Conservation (phyloP, 73 alveolate species). For the Paramecium primaurelia region DNA sequence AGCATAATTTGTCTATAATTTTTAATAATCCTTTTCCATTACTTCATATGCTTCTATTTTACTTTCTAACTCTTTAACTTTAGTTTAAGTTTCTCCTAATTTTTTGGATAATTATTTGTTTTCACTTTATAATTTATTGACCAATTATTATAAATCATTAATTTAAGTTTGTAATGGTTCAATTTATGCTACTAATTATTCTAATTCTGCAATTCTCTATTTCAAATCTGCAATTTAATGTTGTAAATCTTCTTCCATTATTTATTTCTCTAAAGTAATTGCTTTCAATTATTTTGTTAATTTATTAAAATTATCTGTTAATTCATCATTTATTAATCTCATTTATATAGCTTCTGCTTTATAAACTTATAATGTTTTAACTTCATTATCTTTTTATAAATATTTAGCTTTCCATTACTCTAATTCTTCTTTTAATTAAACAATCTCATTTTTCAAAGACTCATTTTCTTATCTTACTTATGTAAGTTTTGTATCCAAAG, state of each 20-base stretch:
- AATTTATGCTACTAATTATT: background rate
- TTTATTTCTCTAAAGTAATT: background rate
- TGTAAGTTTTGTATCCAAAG: background rate
- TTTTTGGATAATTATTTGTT: background rate
- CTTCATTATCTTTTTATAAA: background rate
- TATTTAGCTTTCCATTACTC: constrained; percentile 22
- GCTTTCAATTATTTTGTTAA: constrained; percentile 12
- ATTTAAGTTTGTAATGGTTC: background rate
- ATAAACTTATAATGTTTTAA: background rate
- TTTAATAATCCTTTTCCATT: constrained; percentile 16
- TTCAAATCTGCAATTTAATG: background rate
- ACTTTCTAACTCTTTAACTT: background rate
- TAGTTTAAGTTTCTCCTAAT: background rate
- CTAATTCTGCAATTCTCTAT: background rate
- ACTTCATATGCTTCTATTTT: background rate
- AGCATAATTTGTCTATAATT: background rate
- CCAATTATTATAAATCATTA: background rate
- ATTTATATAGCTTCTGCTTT: background rate
- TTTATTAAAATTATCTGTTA: background rate
- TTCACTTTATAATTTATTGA: background rate
- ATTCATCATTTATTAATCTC: constrained; percentile 12
- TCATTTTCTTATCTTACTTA: constrained; percentile 3
- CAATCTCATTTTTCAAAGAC: background rate
- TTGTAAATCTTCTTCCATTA: background rate
- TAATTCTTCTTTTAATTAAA: background rate